Percentiles rank a stretch among this genome's conserved stretches.
Evolutionary conservation across 305 asterid genomes (phyloP).

Genomic region (Fraxinus velutina): DNA sequence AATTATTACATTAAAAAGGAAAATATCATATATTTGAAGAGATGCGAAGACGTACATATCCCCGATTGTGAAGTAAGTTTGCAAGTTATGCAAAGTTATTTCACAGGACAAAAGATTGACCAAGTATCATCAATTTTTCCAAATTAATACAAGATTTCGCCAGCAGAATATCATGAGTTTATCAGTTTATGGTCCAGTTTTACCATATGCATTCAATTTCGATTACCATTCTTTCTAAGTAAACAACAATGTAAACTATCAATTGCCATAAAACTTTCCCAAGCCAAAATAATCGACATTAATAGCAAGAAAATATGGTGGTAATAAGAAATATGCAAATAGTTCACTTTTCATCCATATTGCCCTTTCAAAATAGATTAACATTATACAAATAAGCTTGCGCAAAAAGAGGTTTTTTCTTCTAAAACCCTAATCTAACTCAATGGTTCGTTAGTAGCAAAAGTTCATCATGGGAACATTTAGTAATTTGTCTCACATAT

Average conservation of each 20-base stretch:
- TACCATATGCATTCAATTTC: neutral
- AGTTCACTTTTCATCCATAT: neutral
- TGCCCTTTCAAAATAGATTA: neutral
- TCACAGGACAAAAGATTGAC: neutral
- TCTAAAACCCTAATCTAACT: neutral
- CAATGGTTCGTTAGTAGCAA: neutral
- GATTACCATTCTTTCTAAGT: neutral
- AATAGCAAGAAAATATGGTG: neutral
- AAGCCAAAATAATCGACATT: neutral
- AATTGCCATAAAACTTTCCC: neutral
- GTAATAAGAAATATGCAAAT: neutral
- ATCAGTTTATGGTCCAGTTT: neutral
- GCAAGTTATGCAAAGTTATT: neutral
- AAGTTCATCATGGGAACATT: neutral
- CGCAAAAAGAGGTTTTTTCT: neutral
- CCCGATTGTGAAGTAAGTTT: neutral
- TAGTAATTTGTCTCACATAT: neutral
- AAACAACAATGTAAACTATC: neutral
- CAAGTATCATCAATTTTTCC: neutral
- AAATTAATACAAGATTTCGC: neutral
- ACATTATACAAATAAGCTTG: neutral
- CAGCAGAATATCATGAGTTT: neutral
- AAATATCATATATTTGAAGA: neutral
- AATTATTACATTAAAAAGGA: slow-evolving; percentile 14
- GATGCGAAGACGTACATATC: neutral